Evolutionary conservation across 768 basidiomycete genomes (phyloP).

Genomic region (Crassisporium funariophilum): DNA sequence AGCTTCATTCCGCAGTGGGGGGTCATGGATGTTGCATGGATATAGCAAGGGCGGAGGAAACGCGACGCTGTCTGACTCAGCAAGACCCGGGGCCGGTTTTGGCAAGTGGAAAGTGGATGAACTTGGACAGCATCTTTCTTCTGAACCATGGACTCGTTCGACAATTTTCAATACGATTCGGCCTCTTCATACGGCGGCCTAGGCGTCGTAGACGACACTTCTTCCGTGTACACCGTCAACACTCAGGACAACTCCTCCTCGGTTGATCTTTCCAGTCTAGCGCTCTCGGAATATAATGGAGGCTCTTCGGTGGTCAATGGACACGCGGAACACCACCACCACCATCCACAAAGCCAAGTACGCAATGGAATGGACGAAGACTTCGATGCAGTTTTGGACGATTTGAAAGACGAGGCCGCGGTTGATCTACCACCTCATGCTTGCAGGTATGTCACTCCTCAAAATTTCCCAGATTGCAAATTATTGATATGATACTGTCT

Average conservation of each 20-base stretch:
- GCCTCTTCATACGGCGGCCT: conserved; percentile 80
- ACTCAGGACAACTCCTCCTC: conserved; percentile 60
- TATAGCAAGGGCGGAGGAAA: too few relatives aligned
- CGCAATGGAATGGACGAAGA: conserved; percentile 67
- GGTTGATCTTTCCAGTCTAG: conserved; percentile 68
- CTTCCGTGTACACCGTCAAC: conserved; percentile 77
- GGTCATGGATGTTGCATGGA: too few relatives aligned
- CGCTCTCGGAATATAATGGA: conserved; percentile 64
- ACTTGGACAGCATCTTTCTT: conserved; percentile 7
- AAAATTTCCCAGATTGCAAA: conserved; percentile 10
- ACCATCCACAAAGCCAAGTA: conserved; percentile 29
- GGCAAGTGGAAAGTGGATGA: conserved; percentile 6
- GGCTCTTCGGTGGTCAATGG: conserved; percentile 40
- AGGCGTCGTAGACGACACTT: conserved; percentile 76
- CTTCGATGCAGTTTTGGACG: conserved; percentile 87
- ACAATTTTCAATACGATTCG: conserved; percentile 85
- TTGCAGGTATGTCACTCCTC: conserved; percentile 71
- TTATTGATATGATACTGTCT: conserved; percentile 12
- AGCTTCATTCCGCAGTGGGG: too few relatives aligned
- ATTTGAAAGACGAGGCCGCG: conserved; percentile 78
- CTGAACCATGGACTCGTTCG: conserved; percentile 73
- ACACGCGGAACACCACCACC: conserved; percentile 32
- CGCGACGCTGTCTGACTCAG: conserved; percentile 21
- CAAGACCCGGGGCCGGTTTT: conserved; percentile 18
- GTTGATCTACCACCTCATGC: conserved; percentile 90